A percentile compares a stretch with the other conserved stretches of the same genome.
Evolutionary conservation across 108 stramenopile genomes (phyloP).

Genomic region (Seminavis robusta): DNA sequence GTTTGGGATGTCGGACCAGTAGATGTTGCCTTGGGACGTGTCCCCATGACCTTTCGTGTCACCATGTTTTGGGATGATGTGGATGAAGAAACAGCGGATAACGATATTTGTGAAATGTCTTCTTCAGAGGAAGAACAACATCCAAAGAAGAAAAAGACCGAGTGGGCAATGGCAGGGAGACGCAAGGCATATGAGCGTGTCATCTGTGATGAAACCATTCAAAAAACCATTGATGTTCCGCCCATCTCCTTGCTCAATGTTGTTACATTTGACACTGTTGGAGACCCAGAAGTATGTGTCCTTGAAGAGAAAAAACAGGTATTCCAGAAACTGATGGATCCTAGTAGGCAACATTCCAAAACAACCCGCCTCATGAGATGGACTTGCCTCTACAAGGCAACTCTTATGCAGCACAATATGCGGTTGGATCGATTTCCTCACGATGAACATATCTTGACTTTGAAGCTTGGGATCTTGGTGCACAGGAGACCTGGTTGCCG

Average conservation of each 20-base stretch:
- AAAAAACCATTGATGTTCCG: slow-evolving; percentile 31
- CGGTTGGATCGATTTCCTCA: slow-evolving; percentile 48
- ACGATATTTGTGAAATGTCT: too few species aligned
- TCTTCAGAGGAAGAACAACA: too few species aligned
- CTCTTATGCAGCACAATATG: slow-evolving; percentile 38
- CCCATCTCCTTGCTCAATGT: slow-evolving; percentile 54
- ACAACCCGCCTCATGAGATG: slow-evolving; percentile 26
- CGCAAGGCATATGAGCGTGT: slow-evolving; percentile 13
- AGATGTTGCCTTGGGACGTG: slow-evolving; percentile 20
- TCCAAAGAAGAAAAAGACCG: slow-evolving; percentile 6
- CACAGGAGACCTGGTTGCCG: slow-evolving; percentile 28
- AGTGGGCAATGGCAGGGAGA: slow-evolving; percentile 33
- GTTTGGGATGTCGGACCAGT: slow-evolving; percentile 34
- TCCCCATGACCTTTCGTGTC: slow-evolving; percentile 36
- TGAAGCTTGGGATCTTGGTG: slow-evolving; percentile 42
- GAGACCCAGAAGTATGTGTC: slow-evolving; percentile 30
- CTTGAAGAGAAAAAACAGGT: slow-evolving; percentile 13
- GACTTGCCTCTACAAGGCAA: slow-evolving; percentile 44
- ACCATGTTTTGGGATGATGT: slow-evolving; percentile 38
- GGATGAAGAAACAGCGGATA: too few species aligned
- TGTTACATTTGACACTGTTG: slow-evolving; percentile 34
- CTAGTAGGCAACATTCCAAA: too few species aligned
- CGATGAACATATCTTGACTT: slow-evolving; percentile 40
- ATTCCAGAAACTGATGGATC: too few species aligned
- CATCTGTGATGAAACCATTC: background rate